Conservation (phyloP, 2,329 filamentous ascomycete species). For the Calycina herbarum region DNA sequence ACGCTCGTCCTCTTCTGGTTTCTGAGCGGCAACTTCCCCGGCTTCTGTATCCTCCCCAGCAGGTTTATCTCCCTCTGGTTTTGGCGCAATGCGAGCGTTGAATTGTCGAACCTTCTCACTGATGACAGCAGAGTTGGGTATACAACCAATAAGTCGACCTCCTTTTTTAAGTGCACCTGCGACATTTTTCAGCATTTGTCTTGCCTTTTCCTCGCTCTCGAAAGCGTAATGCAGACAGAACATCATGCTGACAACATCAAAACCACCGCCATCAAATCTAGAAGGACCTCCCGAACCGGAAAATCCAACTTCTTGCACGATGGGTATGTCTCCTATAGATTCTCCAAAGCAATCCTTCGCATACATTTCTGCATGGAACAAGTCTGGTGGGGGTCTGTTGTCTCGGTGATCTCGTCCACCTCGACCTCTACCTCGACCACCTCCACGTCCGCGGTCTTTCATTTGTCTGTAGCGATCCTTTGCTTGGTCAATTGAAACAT, state of each 20-base stretch:
- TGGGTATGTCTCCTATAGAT: conserved; percentile 75
- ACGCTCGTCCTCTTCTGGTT: conserved; percentile 39
- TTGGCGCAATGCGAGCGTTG: conserved; percentile 57
- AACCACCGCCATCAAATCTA: conserved; percentile 73
- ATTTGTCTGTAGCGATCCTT: conserved; percentile 79
- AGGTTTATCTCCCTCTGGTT: conserved; percentile 39
- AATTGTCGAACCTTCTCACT: conserved; percentile 74
- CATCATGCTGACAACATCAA: conserved; percentile 98
- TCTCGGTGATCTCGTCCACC: conserved; percentile 50
- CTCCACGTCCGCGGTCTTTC: conserved; percentile 53
- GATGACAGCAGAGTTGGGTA: conserved; percentile 94
- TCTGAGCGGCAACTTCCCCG: conserved; percentile 8
- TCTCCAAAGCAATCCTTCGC: conserved; percentile 92
- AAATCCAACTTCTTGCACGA: conserved; percentile 85
- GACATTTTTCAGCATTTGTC: conserved; percentile 91
- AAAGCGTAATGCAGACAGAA: conserved; percentile 99
- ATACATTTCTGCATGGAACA: conserved; percentile 86
- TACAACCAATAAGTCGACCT: conserved; percentile 89
- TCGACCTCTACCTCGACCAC: conserved; percentile 53
- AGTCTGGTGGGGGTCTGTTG: conserved; percentile 50
- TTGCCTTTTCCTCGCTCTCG: conserved; percentile 84
- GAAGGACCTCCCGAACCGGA: conserved; percentile 63
- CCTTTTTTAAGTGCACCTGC: conserved; percentile 89
- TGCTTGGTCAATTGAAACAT: conserved; percentile 89
- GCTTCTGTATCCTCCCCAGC: conserved; percentile 29